Evolutionary conservation across 257 asterid species (phyloP), one percentile per base, ranked within the genome.

Genomic region (Lycium barbarum): DNA sequence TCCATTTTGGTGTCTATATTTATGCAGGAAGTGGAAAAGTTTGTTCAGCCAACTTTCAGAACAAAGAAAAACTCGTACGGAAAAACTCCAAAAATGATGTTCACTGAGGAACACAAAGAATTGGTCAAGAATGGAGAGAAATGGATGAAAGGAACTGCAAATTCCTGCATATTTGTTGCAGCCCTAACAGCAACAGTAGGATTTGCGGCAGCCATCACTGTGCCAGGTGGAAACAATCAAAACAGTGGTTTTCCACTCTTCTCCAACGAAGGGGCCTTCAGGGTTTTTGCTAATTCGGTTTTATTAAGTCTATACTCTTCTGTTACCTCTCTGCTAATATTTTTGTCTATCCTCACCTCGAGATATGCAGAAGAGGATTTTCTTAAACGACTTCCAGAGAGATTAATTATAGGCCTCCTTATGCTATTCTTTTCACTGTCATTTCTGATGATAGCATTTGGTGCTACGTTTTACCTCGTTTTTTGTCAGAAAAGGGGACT

Each of bases 21-120:
- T 59, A 59, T 43, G 51, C 87, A 89, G 91, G 91, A 87, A 84
- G 89, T 89, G 33, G 87, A 87, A 71, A 87, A 83, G 22, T 85
- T 87, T 76, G 88, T 89, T 38, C 85, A 47, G 53, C 89, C 91
- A 11, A 82, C 79, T 78, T 78, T 72, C 63, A 89, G 84, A 33
- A 83, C 53, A 11, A 65, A 83, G 79, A 84, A 66, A 58, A 89
- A 87, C 55, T 63, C 84, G 2, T 55, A 80, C 9, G 88, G 90
- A 80, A 83, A 87, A 85, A 85, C 87, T 18, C 87, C 87, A 9
- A 47, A 53, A 67, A 47, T 80, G 70, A 71, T 80, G 62, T 85
- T 85, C 5, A 67, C 81, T 5, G 85, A 80, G 82, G 82, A 85
- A 51, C 87, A 85, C 70, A 53, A 79, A 38, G 85, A 81, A 17